These are phyloP conservation scores for Fusarium mangiferae DNA, from an alignment of 2,329 filamentous ascomycete species.

Conservation along the genomic window DNA sequence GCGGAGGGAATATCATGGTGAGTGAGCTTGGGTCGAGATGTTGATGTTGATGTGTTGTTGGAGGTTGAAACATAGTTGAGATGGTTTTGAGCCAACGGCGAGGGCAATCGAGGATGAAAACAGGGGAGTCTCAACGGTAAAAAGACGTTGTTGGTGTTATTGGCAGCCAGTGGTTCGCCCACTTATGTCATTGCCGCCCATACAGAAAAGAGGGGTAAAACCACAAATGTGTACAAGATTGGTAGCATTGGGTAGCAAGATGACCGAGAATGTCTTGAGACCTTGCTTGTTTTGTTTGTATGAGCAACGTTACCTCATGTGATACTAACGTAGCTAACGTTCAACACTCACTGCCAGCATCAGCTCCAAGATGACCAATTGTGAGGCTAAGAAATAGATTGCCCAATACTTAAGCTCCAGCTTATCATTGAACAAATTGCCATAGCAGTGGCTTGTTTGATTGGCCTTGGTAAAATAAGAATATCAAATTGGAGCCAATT, in stretches of 20 bases:
- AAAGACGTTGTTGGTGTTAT: background rate
- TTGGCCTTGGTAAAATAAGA: background rate
- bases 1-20: conserved; percentile 1
- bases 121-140: background rate
- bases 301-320: background rate
- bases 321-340: background rate
- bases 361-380: background rate
- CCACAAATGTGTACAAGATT: background rate
- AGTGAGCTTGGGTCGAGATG: background rate
- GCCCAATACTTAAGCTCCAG: background rate
- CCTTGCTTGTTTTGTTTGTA: background rate
- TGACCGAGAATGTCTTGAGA: background rate
- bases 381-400: background rate
- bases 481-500: background rate
- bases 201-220: conserved; percentile 5
- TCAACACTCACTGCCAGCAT: background rate
- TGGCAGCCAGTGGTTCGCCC: conserved; percentile 16
- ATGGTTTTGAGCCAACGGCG: background rate
- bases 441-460: background rate
- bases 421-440: background rate
- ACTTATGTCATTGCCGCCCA: conserved; percentile 2
- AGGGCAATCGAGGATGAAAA: conserved; percentile 9
- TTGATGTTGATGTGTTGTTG: background rate
- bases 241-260: background rate
- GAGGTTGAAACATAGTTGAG: conserved; percentile 6